Evolutionary conservation across 305 asterid genomes (phyloP).

Genomic region (Solanum hybrid): DNA sequence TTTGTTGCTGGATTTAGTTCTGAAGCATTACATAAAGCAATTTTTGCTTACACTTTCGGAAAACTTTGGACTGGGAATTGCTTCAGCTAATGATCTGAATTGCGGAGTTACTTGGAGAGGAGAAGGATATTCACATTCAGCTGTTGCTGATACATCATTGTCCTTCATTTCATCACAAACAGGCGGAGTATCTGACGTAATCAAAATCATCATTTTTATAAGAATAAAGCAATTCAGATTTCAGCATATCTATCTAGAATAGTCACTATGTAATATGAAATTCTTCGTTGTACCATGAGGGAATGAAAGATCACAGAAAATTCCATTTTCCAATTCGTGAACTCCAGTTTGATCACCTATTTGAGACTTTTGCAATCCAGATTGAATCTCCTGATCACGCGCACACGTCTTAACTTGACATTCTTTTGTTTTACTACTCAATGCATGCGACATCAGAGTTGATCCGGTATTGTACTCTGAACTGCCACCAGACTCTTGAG

Average conservation of each 20-base stretch:
- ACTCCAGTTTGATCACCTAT: slow-evolving; percentile 31
- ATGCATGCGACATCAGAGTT: slow-evolving; percentile 27
- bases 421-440: slow-evolving; percentile 35
- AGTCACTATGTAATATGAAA: not conserved
- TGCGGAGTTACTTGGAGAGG: slow-evolving; percentile 78
- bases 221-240: not conserved
- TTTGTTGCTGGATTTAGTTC: not conserved
- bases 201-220: not conserved
- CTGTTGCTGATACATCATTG: slow-evolving; percentile 12
- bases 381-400: slow-evolving; percentile 21
- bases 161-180: slow-evolving; percentile 24
- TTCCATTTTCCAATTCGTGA: slow-evolving; percentile 31
- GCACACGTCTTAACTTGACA: slow-evolving; percentile 31
- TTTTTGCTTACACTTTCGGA: slow-evolving; percentile 81
- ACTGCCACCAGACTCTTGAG: slow-evolving; percentile 30
- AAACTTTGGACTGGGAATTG: slow-evolving; percentile 90
- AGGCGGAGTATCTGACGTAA: slow-evolving; percentile 26
- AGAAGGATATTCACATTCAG: slow-evolving; percentile 45
- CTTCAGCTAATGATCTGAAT: slow-evolving; percentile 85
- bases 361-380: slow-evolving; percentile 29
- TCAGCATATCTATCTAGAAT: not conserved
- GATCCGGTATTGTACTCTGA: slow-evolving; percentile 68
- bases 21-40: not conserved
- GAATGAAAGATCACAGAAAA: slow-evolving; percentile 23
- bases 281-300: slow-evolving; percentile 35